Base-by-base conservation (phyloP, 1,284 basidiomycete genomes). In the Cutaneotrichosporon sp. region DNA sequence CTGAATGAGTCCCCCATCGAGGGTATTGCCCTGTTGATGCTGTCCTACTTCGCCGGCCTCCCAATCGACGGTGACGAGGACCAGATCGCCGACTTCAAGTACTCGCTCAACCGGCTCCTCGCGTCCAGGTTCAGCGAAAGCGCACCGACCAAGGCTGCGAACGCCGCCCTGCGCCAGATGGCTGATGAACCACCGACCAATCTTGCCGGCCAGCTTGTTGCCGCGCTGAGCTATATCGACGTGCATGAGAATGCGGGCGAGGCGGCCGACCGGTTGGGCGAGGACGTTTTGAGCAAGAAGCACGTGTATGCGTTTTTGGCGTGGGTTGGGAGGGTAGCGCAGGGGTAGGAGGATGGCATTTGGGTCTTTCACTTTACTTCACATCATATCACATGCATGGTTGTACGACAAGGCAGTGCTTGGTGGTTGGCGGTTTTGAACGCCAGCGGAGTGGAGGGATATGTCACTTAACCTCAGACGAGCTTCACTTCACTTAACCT, bases 141-240 rank as follows among this genome's bases (percentile, higher is more conserved):
- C 27, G 38, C 48, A 34, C 52, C 52, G 19, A 54, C 52, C 42
- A 49, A 54, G 26, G 49, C 47, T 24, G 47, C 52, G 19, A 54
- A 54, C 44, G 31, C 47, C 14, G 52, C 52, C 10, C 38, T 54
- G n/a, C 26, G 19, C 19, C 27, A 29, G 14, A 37, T 49, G 12
- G 42, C 47, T 11, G 44, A 49, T 29, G 33, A 49, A 26, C 33
- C 46, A 17, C 32, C 41, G 6, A 22, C 49, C 37, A 43, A 54
- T 38, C 38, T 54, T 10, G 27, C 43, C 29, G 29, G 29, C 16
- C 10, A 26, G 37, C 44, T 54, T 4, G 37, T 37, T 17, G 34
- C n/a, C 3, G 52, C 52, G 12, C 43, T 54, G 12, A 37, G 41
- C 27, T 20, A 27, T 16, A 14, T 53, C 19, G 52, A 50, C n/a